Base-by-base conservation (phyloP, 768 basidiomycete genomes). In the Mycena floridula region DNA sequence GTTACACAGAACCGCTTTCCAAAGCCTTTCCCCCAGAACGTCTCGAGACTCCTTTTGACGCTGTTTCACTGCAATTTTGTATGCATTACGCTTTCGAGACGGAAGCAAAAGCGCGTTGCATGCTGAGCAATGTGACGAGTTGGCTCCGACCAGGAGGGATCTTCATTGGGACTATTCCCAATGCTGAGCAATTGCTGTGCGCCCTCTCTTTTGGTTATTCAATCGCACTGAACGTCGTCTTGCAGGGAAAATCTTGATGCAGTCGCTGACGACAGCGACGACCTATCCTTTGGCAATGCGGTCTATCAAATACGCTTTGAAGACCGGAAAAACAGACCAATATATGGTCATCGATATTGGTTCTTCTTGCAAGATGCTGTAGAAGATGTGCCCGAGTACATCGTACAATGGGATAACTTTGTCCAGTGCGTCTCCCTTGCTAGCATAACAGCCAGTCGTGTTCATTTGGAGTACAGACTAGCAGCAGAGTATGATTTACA, bases 31-130 rank as follows among this genome's bases (percentile, higher is more conserved):
- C 82, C 3, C 76, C 77, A 1, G 70, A 73, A 15, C 67, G 73
- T 49, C 73, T 89, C 21, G 68, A 66, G 0, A 72, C 74, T 24
- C 83, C 83, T 5, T 96, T 96, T 58, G 96, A 98, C 57, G 89
- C 92, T 45, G 92, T 98, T 5, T 89, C 91, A 2, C 90, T 97
- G 91, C 96, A 99, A 60, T 99, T 99, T 62, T 98, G 96, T 64
- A 97, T 99, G 89, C 96, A 99, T 62, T 98, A 99, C 58, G 96
- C 96, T 7, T 98, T 99, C 60, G 93, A 98, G 62, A 85, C 77
- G n/a, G 76, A 81, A 24, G 69, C 76, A 47, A 96, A 96, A 59
- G 88, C 82, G 21, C 76, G 89, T 25, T 85, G 81, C 60, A 96
- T 99, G 96, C 79, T 99, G 25, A 76, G 81, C 27, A 99, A 99